Conservation (phyloP, 306 rosid genomes). For the Parietaria judaica region DNA sequence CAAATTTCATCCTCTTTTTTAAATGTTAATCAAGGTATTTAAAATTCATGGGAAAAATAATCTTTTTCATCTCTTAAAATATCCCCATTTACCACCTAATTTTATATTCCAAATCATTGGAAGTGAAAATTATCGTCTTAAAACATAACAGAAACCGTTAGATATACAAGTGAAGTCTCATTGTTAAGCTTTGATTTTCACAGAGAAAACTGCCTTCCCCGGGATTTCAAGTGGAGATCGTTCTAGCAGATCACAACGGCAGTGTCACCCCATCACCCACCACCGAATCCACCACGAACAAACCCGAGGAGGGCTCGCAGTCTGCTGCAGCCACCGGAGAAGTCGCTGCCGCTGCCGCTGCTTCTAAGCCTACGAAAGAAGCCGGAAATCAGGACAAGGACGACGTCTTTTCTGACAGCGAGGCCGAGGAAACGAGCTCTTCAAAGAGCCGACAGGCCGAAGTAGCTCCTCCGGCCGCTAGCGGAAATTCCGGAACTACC, state of each 20-base stretch:
- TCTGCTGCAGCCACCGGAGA: constrained; percentile 32
- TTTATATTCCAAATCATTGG: no score
- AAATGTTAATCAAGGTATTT: no score
- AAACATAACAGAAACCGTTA: no score
- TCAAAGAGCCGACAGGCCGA: constrained; percentile 54
- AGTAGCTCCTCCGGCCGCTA: constrained; percentile 28
- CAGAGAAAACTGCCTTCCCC: constrained; percentile 96
- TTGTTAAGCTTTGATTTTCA: constrained; percentile 17
- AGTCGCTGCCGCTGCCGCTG: constrained; percentile 17
- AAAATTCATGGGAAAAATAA: no score
- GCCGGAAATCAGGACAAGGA: constrained; percentile 47
- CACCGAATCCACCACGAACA: constrained; percentile 36
- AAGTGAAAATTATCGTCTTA: no score
- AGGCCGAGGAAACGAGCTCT: constrained; percentile 57
- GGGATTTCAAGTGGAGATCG: constrained; percentile 88
- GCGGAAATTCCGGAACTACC: constrained; percentile 34
- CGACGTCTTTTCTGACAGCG: constrained; percentile 86
- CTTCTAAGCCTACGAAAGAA: constrained; percentile 31
- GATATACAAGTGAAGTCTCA: no score
- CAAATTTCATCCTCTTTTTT: neutral
- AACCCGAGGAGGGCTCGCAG: constrained; percentile 61
- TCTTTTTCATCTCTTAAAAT: no score
- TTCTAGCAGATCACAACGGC: constrained; percentile 57
- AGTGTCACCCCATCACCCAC: constrained; percentile 27
- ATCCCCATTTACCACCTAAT: no score